These are phyloP conservation scores for Polytrichum commune DNA, from an alignment of 225 moss, liverwort and hornwort species.

Conservation along the genomic window DNA sequence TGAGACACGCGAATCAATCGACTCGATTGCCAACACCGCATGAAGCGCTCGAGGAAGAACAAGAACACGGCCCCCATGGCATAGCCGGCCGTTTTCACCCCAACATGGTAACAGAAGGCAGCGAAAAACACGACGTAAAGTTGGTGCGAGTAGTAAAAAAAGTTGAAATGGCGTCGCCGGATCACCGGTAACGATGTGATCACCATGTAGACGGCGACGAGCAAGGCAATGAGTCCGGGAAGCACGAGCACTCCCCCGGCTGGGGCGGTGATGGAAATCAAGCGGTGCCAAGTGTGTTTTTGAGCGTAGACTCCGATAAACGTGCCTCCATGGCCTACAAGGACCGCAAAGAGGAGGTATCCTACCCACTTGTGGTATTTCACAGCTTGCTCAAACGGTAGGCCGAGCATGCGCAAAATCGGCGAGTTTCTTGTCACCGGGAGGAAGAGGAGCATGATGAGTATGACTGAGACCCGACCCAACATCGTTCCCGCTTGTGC, in stretches of 20 bases:
- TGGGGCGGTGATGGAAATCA: slow-evolving; percentile 5
- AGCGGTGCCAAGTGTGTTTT: not conserved
- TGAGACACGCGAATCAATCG: slow-evolving; percentile 4
- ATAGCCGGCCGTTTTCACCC: slow-evolving; percentile 10
- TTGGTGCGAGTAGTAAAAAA: slow-evolving; percentile 27
- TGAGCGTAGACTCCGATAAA: slow-evolving; percentile 18
- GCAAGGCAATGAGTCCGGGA: slow-evolving; percentile 16
- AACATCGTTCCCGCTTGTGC: not conserved
- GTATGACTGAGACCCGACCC: not conserved
- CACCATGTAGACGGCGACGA: slow-evolving; percentile 13
- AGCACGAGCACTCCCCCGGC: slow-evolving; percentile 5
- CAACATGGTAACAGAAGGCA: slow-evolving; percentile 19
- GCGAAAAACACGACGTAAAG: slow-evolving; percentile 26
- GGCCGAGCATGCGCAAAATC: slow-evolving; percentile 5
- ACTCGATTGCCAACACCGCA: slow-evolving; percentile 22
- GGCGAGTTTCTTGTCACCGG: slow-evolving; percentile 9
- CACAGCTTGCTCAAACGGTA: slow-evolving; percentile 18
- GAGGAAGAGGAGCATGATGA: slow-evolving; percentile 13
- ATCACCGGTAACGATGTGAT: slow-evolving; percentile 17
- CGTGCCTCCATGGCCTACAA: slow-evolving; percentile 11
- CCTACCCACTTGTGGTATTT: slow-evolving; percentile 19
- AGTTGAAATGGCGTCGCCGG: slow-evolving; percentile 13
- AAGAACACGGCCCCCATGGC: slow-evolving; percentile 17
- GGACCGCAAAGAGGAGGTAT: slow-evolving; percentile 9
- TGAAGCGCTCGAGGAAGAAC: slow-evolving; percentile 28